A percentile compares a stretch with the other conserved stretches of the same genome.
Conservation (phyloP, 202 grass and related monocot genomes). For the Bolboschoenoplectus hybrid region DNA sequence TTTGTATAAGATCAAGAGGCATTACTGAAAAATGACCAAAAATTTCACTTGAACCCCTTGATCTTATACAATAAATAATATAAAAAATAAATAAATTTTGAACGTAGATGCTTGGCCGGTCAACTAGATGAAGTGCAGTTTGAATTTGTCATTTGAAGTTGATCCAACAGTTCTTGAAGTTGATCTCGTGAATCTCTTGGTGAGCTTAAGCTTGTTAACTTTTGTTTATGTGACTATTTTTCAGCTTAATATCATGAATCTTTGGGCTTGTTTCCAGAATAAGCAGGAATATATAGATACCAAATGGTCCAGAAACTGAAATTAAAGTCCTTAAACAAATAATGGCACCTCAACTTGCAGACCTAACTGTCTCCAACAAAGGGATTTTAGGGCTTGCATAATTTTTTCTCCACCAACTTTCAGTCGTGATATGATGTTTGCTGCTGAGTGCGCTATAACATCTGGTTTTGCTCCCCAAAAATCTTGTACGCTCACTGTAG, state of each 20-base stretch:
- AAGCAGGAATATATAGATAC: neutral
- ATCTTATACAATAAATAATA: neutral
- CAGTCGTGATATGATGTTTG: conserved; percentile 74
- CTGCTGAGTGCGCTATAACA: conserved; percentile 75
- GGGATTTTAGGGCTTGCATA: conserved; percentile 69
- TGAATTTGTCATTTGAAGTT: neutral
- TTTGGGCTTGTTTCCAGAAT: conserved; percentile 13
- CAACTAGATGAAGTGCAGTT: neutral
- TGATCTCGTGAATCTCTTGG: neutral
- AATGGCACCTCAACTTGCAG: conserved; percentile 76
- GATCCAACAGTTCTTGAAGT: neutral
- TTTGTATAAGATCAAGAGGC: neutral
- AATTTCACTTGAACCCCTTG: neutral
- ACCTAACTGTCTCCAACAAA: conserved; percentile 72
- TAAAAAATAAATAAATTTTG: neutral
- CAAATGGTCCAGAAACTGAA: neutral
- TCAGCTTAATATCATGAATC: neutral
- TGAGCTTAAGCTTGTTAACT: neutral
- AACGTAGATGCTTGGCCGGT: neutral
- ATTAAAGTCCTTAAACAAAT: neutral
- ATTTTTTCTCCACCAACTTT: conserved; percentile 83
- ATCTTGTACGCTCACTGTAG: conserved; percentile 64
- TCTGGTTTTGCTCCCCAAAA: conserved; percentile 70
- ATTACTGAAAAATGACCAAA: neutral
- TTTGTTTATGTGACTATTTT: neutral